Percentiles rank a stretch among this genome's conserved stretches.
Conservation (phyloP, 805 yeast genomes). For the Suhomyces sp. region DNA sequence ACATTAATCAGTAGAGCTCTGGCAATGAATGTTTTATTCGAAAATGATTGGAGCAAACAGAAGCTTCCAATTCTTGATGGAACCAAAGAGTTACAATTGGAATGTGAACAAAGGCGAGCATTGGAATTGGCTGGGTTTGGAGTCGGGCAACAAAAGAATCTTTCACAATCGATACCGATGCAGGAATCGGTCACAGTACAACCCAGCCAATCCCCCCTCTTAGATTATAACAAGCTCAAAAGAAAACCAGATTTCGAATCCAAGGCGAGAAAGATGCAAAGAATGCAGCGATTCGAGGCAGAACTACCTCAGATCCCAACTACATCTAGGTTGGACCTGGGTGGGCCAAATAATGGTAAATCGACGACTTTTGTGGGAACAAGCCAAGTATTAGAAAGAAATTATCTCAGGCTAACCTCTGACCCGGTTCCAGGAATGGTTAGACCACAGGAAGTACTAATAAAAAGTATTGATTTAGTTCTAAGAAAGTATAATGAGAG, state of each 20-base stretch:
- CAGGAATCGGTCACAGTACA: not conserved
- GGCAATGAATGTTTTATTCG: constrained; percentile 38
- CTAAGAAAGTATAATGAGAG: constrained; percentile 46
- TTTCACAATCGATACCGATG: not conserved
- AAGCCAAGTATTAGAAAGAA: constrained; percentile 65
- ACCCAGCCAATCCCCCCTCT: constrained; percentile 1
- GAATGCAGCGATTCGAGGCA: constrained; percentile 50
- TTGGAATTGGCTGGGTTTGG: constrained; percentile 4
- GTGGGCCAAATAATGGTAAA: not conserved
- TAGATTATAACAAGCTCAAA: constrained; percentile 4
- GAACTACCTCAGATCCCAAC: constrained; percentile 1
- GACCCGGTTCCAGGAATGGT: constrained; percentile 86
- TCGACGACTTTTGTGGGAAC: constrained; percentile 51
- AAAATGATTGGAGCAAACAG: constrained; percentile 54
- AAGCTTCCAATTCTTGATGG: constrained; percentile 44
- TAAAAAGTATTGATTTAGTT: constrained; percentile 54
- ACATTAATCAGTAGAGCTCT: constrained; percentile 48
- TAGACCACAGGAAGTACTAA: constrained; percentile 65
- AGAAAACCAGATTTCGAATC: constrained; percentile 19
- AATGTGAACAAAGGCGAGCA: constrained; percentile 5
- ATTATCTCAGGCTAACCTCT: constrained; percentile 80
- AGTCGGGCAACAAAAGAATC: not conserved
- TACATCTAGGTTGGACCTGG: not conserved
- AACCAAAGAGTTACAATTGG: constrained; percentile 10
- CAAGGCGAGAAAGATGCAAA: constrained; percentile 35